Evolutionary conservation across 2,329 filamentous ascomycete genomes (phyloP).

Genomic region (Fonsecaea pedrosoi): DNA sequence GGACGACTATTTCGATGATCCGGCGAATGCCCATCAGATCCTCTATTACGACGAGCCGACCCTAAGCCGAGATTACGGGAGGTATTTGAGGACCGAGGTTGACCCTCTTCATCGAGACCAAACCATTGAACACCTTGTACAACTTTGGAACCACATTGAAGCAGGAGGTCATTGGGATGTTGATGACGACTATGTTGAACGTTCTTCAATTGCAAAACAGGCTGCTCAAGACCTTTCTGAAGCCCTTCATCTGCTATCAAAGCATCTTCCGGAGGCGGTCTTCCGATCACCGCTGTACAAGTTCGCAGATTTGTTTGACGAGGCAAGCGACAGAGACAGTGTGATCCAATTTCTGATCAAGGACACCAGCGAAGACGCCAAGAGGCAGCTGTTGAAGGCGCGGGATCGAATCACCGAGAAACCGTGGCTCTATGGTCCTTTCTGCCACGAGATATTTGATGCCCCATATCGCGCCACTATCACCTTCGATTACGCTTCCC

Average conservation of each 20-base stretch:
- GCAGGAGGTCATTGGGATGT: constrained; percentile 7
- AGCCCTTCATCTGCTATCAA: constrained; percentile 2
- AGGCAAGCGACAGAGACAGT: constrained; percentile 16
- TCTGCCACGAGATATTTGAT: constrained; percentile 21
- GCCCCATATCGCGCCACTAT: constrained; percentile 1
- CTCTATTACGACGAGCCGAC: constrained; percentile 15
- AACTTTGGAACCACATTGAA: constrained; percentile 18
- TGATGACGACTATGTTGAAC: neutral
- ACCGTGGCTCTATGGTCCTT: constrained; percentile 15
- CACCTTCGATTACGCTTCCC: constrained; percentile 4
- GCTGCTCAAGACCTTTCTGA: constrained; percentile 14
- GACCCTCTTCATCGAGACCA: constrained; percentile 6
- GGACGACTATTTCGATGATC: constrained; percentile 14
- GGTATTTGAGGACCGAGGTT: constrained; percentile 6
- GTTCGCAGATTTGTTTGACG: constrained; percentile 19
- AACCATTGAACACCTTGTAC: constrained; percentile 11
- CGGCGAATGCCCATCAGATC: constrained; percentile 13
- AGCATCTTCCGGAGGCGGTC: constrained; percentile 5
- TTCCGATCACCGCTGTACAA: constrained; percentile 14
- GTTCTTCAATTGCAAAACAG: constrained; percentile 1
- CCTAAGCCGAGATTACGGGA: constrained; percentile 6
- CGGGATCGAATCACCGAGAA: constrained; percentile 16
- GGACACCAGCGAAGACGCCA: constrained; percentile 1
- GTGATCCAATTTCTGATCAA: constrained; percentile 6
- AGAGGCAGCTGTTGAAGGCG: constrained; percentile 9